Percentiles rank a stretch among this genome's conserved stretches.
Conservation (phyloP, 2,329 filamentous ascomycete genomes). For the Ophiostoma fasciatum region DNA sequence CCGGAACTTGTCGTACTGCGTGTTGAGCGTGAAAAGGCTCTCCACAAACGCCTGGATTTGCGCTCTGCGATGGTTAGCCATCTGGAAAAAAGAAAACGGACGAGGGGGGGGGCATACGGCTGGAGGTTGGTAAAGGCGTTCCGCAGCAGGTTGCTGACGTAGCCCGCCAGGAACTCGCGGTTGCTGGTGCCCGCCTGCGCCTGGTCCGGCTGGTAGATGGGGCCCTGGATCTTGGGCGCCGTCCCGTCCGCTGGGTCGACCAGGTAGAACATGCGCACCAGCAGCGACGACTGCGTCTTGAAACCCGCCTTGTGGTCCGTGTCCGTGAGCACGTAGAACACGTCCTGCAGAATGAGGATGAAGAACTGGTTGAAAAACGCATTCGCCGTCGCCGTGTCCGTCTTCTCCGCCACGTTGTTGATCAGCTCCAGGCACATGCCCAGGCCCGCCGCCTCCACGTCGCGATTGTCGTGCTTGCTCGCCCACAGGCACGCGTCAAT, state of each 20-base stretch:
- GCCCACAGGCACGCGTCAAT: conserved; percentile 99
- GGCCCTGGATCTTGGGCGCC: conserved; percentile 76
- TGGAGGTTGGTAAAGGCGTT: conserved; percentile 91
- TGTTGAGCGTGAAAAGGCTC: conserved; percentile 75
- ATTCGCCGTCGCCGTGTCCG: conserved; percentile 71
- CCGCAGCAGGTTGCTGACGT: conserved; percentile 69
- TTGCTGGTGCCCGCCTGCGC: conserved; percentile 73
- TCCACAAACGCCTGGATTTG: conserved; percentile 89
- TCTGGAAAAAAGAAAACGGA: background rate
- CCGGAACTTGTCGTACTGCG: conserved; percentile 87
- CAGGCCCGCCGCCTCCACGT: conserved; percentile 89
- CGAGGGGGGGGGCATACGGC: conserved; percentile 42
- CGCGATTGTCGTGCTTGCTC: conserved; percentile 98
- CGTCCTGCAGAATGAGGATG: conserved; percentile 86
- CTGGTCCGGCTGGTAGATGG: conserved; percentile 76
- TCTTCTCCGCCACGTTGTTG: conserved; percentile 90
- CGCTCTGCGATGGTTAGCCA: conserved; percentile 32
- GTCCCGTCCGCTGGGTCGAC: conserved; percentile 56
- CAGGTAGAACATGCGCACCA: conserved; percentile 94
- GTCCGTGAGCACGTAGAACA: conserved; percentile 96
- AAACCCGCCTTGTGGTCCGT: conserved; percentile 98
- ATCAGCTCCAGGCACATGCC: conserved; percentile 98
- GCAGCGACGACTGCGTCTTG: conserved; percentile 88
- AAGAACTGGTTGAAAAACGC: conserved; percentile 98
- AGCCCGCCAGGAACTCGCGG: conserved; percentile 78